These are phyloP conservation scores for Pythium vanterpoolii DNA, from an alignment of 352 stramenopile genomes.

Conservation along the genomic window DNA sequence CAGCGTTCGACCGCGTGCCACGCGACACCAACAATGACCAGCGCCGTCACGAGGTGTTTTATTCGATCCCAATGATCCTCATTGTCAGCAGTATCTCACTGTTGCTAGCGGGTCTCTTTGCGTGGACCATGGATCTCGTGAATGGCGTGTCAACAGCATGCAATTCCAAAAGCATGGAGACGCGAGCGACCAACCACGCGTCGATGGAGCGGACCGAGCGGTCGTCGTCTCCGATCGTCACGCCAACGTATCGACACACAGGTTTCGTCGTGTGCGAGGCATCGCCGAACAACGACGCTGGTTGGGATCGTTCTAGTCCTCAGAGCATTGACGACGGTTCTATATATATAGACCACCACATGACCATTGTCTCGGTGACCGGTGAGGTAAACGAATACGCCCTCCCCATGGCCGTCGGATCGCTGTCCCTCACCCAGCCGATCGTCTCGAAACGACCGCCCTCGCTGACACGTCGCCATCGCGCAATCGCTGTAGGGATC, in stretches of 20 bases:
- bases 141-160: neutral
- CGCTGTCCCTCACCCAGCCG: neutral
- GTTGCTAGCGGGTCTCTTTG: conserved; percentile 20
- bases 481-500: neutral
- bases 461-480: neutral
- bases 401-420: neutral
- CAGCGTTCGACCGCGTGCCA: conserved; percentile 28
- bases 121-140: conserved; percentile 15
- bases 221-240: neutral
- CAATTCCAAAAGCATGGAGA: neutral
- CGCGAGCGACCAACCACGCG: neutral
- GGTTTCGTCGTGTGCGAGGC: neutral
- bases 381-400: neutral
- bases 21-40: conserved; percentile 35
- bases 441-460: conserved; percentile 17
- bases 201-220: neutral
- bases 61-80: conserved; percentile 21
- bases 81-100: conserved; percentile 22
- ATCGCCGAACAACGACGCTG: neutral
- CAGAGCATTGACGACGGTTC: neutral
- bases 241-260: neutral
- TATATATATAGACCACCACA: neutral
- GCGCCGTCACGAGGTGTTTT: conserved; percentile 27
- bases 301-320: neutral
- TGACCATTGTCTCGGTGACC: neutral